A percentile compares a stretch with the other conserved stretches of the same genome.
Evolutionary conservation across 192 early-diverging fungal species (phyloP).

Genomic region (Pilaira anomala): DNA sequence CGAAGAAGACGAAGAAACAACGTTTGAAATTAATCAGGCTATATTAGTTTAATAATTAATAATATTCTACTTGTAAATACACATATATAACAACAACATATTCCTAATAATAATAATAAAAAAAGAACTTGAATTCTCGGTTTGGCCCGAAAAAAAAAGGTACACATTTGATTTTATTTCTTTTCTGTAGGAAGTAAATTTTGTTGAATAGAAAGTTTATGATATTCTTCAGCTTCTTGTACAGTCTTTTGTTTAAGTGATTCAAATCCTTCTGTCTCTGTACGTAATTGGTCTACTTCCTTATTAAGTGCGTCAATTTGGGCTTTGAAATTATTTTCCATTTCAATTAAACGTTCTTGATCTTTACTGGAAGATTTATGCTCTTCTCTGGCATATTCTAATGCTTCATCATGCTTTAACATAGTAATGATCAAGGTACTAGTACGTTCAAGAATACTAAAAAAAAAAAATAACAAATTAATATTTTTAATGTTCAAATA

Average conservation of each 20-base stretch:
- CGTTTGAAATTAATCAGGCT: conserved; percentile 32
- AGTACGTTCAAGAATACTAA: conserved; percentile 56
- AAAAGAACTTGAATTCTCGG: too few species aligned
- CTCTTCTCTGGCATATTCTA: conserved; percentile 20
- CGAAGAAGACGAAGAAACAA: conserved; percentile 46
- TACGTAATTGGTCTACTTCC: conserved; percentile 22
- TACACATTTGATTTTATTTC: not conserved
- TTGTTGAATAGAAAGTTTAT: conserved; percentile 19
- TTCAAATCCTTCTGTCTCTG: conserved; percentile 28
- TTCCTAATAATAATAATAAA: too few species aligned
- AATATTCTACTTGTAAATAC: not conserved
- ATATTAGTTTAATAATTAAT: conserved; percentile 27
- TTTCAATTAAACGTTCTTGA: conserved; percentile 15
- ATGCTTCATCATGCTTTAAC: conserved; percentile 47
- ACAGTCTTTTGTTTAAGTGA: conserved; percentile 28
- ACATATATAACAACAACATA: not conserved
- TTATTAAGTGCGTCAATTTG: conserved; percentile 15
- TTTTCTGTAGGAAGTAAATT: too few species aligned
- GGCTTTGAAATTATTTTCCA: conserved; percentile 15
- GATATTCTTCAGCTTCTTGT: conserved; percentile 24
- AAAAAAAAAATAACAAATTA: not conserved
- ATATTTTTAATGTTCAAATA: not conserved
- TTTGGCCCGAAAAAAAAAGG: not conserved
- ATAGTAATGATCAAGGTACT: conserved; percentile 47
- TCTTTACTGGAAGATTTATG: conserved; percentile 13